phyloP scores from a whole-genome alignment of 2,329 filamentous ascomycete species.

The Phaeosphaeria sp. region DNA sequence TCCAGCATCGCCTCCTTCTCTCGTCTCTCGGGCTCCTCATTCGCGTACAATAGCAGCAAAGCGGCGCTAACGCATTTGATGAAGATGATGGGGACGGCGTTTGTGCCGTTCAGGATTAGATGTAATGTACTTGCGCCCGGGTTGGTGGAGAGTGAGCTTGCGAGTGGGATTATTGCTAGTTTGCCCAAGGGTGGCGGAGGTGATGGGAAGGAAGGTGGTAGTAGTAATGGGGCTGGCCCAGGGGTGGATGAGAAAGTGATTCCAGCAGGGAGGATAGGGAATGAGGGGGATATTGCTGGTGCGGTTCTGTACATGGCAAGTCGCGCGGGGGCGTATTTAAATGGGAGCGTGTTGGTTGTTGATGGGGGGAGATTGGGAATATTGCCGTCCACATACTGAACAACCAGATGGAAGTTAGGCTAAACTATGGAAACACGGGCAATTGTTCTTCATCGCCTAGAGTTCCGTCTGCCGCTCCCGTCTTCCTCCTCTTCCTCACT shows the following conservation, averaged over 20 bases:
- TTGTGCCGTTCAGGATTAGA: slow-evolving; percentile 53
- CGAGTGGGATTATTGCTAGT: slow-evolving; percentile 14
- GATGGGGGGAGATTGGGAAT: slow-evolving; percentile 68
- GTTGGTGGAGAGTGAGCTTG: slow-evolving; percentile 27
- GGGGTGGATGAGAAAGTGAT: slow-evolving; percentile 11
- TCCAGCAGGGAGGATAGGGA: slow-evolving; percentile 66
- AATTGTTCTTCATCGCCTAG: slow-evolving; percentile 26
- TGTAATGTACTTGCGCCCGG: slow-evolving; percentile 60
- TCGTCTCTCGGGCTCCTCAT: slow-evolving; percentile 14
- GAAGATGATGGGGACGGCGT: slow-evolving; percentile 56
- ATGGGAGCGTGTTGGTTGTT: slow-evolving; percentile 66
- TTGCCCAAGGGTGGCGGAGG: slow-evolving; percentile 1
- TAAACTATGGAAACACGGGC: too few relatives aligned
- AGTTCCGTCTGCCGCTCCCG: slow-evolving; percentile 26
- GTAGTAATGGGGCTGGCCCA: too few relatives aligned
- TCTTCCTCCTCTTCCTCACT: slow-evolving; percentile 35
- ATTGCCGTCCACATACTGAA: slow-evolving; percentile 62
- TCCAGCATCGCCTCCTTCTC: slow-evolving; percentile 26
- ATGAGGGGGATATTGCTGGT: slow-evolving; percentile 69
- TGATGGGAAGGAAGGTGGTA: too few relatives aligned
- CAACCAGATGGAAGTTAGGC: not conserved
- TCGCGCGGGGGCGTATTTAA: slow-evolving; percentile 69
- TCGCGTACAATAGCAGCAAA: slow-evolving; percentile 48
- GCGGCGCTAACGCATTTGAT: slow-evolving; percentile 56
- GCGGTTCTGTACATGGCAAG: slow-evolving; percentile 70